phyloP scores from a whole-genome alignment of 768 basidiomycete species.

The Hydnum rufescens region DNA sequence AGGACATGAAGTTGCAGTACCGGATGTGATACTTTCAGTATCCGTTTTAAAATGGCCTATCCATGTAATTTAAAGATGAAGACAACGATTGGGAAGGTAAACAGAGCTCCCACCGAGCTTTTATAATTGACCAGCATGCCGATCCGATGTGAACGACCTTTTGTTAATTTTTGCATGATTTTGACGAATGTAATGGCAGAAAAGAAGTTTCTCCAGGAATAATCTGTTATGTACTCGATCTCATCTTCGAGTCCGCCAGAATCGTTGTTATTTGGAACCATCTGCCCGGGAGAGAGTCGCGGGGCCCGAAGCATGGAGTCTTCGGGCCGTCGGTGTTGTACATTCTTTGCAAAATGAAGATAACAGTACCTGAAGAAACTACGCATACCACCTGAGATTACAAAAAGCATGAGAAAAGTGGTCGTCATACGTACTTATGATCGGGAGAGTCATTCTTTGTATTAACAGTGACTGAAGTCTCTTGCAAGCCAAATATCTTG shows the following conservation, averaged over 20 bases:
- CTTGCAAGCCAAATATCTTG: conserved; percentile 97
- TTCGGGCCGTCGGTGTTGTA: conserved; percentile 37
- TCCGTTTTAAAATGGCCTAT: conserved; percentile 91
- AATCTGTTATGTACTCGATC: conserved; percentile 85
- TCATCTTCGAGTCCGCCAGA: conserved; percentile 64
- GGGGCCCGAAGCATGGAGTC: conserved; percentile 44
- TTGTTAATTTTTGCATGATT: conserved; percentile 94
- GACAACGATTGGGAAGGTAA: neutral
- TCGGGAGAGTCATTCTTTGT: conserved; percentile 76
- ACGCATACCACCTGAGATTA: neutral
- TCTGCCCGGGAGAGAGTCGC: conserved; percentile 15
- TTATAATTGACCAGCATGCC: conserved; percentile 96
- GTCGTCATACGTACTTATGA: conserved; percentile 38
- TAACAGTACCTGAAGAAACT: conserved; percentile 97
- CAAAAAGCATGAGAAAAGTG: neutral
- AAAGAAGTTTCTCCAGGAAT: conserved; percentile 97
- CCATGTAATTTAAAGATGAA: neutral
- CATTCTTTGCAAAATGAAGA: conserved; percentile 48
- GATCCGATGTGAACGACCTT: conserved; percentile 83
- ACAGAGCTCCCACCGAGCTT: conserved; percentile 49
- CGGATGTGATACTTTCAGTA: conserved; percentile 83
- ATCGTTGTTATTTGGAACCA: conserved; percentile 36
- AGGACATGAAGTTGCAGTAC: conserved; percentile 85
- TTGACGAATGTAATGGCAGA: conserved; percentile 92
- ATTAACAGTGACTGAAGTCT: conserved; percentile 66